A percentile compares a stretch with the other conserved stretches of the same genome.
Conservation (phyloP, 257 asterid genomes). For the Lavandula angustifolia region DNA sequence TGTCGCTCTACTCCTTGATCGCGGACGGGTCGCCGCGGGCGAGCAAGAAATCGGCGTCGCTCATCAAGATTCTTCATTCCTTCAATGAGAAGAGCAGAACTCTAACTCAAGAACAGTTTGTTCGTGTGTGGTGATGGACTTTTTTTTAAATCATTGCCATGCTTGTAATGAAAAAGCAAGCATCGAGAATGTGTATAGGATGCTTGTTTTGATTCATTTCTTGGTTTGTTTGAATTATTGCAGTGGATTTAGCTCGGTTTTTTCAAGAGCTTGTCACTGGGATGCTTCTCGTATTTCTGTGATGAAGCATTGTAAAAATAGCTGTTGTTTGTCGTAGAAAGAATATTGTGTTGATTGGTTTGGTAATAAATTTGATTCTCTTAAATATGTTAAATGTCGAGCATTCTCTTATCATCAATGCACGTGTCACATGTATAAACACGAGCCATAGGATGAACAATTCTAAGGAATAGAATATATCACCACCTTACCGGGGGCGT, state of each 20-base stretch:
- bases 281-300: constrained; percentile 40
- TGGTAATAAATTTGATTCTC: too few relatives aligned
- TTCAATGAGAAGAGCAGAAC: constrained; percentile 52
- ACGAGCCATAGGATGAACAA: too few relatives aligned
- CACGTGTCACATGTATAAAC: too few relatives aligned
- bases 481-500: constrained; percentile 72
- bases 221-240: background rate
- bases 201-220: background rate
- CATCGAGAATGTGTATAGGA: constrained; percentile 36
- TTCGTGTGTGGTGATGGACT: constrained; percentile 61
- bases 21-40: constrained; percentile 53
- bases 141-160: constrained; percentile 36
- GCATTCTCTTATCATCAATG: too few relatives aligned
- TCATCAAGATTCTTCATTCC: constrained; percentile 65
- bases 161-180: too few relatives aligned
- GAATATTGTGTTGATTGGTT: too few relatives aligned
- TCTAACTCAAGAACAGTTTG: constrained; percentile 51
- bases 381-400: too few relatives aligned
- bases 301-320: constrained; percentile 47
- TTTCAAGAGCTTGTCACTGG: constrained; percentile 57
- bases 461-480: constrained; percentile 60
- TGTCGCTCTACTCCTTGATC: constrained; percentile 53
- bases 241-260: constrained; percentile 52
- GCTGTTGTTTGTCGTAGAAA: constrained; percentile 14
- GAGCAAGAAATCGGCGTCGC: constrained; percentile 67